Base-by-base conservation (phyloP, 2,329 filamentous ascomycete genomes). In the Myriosclerotinia duriaeana region DNA sequence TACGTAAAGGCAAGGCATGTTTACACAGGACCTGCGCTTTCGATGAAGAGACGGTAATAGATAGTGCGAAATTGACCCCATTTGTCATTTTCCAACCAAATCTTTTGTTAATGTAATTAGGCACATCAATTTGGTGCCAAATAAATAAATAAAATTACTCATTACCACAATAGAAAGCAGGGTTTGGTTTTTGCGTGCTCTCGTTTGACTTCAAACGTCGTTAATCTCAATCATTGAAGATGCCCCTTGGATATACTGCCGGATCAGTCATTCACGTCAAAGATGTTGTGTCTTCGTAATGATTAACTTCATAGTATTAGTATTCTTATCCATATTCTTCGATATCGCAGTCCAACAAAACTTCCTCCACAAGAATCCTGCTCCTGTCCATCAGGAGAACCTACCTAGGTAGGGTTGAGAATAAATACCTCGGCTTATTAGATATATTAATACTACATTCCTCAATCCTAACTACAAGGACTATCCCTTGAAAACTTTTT, bases 21-120 rank as follows among this genome's bases (percentile, higher is more conserved):
- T 1, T 79, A 79, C 46, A 53, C 62, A 15, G 69, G 58, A 30
- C 69, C 69, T 46, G 69, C 44, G 20, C 20, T 48, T 48, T 42
- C 56, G 7, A 60, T 60, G 20, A 60, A 48, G 56, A 60, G 56
- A 22, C 30, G 42, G 56, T 11, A 60, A 48, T 60, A 44, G 20
- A 48, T 48, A 17, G n/a, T n/a, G n/a, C 44, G 2, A 48, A 48
- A 8, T n/a, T n/a, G 44, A n/a, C 17, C 7, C 44, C 2, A n/a
- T 48, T 48, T n/a, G 44, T n/a, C 4, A n/a, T 48, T 48, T 22
- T 48, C 11, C 20, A 8, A 0, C 44, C 44, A n/a, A 48, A 48
- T 34, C 30, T 34, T 34, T 34, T 6, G 2, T n/a, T n/a, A 4
- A 17, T 48, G 20, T 48, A 48, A 22, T n/a, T 22, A n/a, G 44